Conservation (phyloP, 768 basidiomycete species). For the Hericium coralloides region DNA sequence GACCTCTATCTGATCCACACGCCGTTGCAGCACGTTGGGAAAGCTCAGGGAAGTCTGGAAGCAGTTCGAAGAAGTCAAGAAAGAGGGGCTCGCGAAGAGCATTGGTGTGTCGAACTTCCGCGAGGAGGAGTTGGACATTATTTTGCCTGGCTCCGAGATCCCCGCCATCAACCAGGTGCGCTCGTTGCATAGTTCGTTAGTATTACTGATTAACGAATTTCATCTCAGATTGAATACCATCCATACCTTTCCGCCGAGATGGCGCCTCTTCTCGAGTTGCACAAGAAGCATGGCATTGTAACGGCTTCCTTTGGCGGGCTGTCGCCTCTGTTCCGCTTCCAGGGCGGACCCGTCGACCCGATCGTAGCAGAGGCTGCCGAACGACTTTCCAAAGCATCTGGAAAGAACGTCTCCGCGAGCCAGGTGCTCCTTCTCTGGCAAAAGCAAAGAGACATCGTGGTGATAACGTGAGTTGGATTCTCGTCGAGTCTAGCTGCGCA, state of each 20-base stretch:
- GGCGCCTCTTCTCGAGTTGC: slow-evolving; percentile 25
- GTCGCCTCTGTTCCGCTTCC: slow-evolving; percentile 26
- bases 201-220: neutral
- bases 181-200: too few relatives aligned
- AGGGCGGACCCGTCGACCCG: slow-evolving; percentile 31
- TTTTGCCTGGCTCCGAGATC: slow-evolving; percentile 32
- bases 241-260: slow-evolving; percentile 41
- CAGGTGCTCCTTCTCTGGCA: slow-evolving; percentile 26
- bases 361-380: slow-evolving; percentile 25
- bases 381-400: slow-evolving; percentile 15
- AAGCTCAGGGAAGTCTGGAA: slow-evolving; percentile 32
- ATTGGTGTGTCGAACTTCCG: slow-evolving; percentile 53
- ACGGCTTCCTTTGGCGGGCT: slow-evolving; percentile 33
- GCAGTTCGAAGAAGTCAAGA: slow-evolving; percentile 31
- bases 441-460: slow-evolving; percentile 21
- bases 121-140: slow-evolving; percentile 30
- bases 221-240: slow-evolving; percentile 39
- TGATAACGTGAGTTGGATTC: slow-evolving; percentile 23
- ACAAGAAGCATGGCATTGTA: slow-evolving; percentile 29
- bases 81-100: slow-evolving; percentile 29
- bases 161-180: slow-evolving; percentile 50
- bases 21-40: slow-evolving; percentile 15
- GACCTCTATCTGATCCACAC: slow-evolving; percentile 40
- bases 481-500: neutral
- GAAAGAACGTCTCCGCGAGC: slow-evolving; percentile 19